These are phyloP conservation scores for Stemphylium vesicarium DNA, from an alignment of 2,329 filamentous ascomycete genomes.

Conservation along the genomic window DNA sequence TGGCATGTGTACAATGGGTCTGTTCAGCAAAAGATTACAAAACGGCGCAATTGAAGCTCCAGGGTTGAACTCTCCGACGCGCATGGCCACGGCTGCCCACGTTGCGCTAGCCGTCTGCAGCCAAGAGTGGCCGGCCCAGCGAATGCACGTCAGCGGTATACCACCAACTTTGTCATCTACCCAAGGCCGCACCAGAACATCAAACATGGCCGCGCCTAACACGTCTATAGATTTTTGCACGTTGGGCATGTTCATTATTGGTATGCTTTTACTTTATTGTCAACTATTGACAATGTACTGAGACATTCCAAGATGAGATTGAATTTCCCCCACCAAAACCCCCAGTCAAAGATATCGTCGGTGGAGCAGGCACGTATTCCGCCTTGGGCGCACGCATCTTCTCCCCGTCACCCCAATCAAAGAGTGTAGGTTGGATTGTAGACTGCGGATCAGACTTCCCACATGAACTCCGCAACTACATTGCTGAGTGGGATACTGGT, in stretches of 20 bases:
- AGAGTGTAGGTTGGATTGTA: conserved; percentile 84
- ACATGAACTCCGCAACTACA: conserved; percentile 63
- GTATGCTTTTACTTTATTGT: conserved; percentile 44
- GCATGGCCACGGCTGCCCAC: conserved; percentile 17
- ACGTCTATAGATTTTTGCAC: conserved; percentile 62
- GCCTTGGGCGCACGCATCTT: conserved; percentile 89
- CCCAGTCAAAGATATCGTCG: conserved; percentile 76
- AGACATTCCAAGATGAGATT: conserved; percentile 75
- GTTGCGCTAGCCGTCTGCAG: conserved; percentile 24
- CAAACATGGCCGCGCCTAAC: neutral
- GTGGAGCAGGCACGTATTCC: conserved; percentile 85
- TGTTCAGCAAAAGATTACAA: neutral
- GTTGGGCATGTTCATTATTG: conserved; percentile 69
- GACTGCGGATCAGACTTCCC: conserved; percentile 92
- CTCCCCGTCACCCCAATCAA: conserved; percentile 70
- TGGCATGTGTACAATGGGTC: neutral
- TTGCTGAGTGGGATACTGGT: conserved; percentile 78
- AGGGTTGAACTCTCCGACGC: conserved; percentile 6
- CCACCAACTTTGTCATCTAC: neutral
- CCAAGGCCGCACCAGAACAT: conserved; percentile 12
- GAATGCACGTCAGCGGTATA: conserved; percentile 12
- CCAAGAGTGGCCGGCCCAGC: conserved; percentile 13
- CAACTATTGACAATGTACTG: conserved; percentile 14
- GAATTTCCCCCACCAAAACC: conserved; percentile 76
- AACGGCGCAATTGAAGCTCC: conserved; percentile 8